phyloP scores from a whole-genome alignment of 1,139 yeast genomes.

The Debaryomyces robertsiae region DNA sequence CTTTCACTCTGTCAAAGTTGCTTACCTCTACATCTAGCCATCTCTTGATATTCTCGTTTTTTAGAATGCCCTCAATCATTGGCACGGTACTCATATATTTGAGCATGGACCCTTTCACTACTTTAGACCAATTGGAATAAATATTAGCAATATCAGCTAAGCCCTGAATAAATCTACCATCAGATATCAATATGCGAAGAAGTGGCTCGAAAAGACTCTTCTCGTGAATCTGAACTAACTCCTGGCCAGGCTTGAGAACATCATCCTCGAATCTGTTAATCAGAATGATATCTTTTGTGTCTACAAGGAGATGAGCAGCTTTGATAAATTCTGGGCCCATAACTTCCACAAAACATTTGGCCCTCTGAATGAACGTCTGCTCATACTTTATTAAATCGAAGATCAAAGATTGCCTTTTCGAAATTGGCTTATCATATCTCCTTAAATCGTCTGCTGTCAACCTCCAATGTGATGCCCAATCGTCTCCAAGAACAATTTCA shows the following conservation, averaged over 20 bases:
- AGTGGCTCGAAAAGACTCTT: slow-evolving; percentile 58
- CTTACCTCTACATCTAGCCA: slow-evolving; percentile 52
- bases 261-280: slow-evolving; percentile 57
- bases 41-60: slow-evolving; percentile 52
- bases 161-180: slow-evolving; percentile 68
- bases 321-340: slow-evolving; percentile 48
- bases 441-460: slow-evolving; percentile 58
- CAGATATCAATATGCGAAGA: slow-evolving; percentile 40
- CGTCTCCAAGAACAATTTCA: slow-evolving; percentile 46
- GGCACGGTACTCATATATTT: slow-evolving; percentile 57
- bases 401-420: slow-evolving; percentile 72
- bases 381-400: slow-evolving; percentile 78
- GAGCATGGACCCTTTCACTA: slow-evolving; percentile 56
- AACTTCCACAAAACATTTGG: slow-evolving; percentile 60
- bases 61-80: slow-evolving; percentile 33
- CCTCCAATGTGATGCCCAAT: slow-evolving; percentile 82
- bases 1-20: slow-evolving; percentile 41
- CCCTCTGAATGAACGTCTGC: slow-evolving; percentile 71
- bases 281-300: slow-evolving; percentile 29
- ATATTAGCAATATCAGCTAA: slow-evolving; percentile 58
- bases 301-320: slow-evolving; percentile 52
- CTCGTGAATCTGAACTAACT: slow-evolving; percentile 63
- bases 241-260: slow-evolving; percentile 62
- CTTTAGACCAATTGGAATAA: slow-evolving; percentile 65
- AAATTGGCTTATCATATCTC: slow-evolving; percentile 54